These are phyloP conservation scores for Fusarium citri DNA, from an alignment of 2,329 filamentous ascomycete genomes.

Conservation along the genomic window DNA sequence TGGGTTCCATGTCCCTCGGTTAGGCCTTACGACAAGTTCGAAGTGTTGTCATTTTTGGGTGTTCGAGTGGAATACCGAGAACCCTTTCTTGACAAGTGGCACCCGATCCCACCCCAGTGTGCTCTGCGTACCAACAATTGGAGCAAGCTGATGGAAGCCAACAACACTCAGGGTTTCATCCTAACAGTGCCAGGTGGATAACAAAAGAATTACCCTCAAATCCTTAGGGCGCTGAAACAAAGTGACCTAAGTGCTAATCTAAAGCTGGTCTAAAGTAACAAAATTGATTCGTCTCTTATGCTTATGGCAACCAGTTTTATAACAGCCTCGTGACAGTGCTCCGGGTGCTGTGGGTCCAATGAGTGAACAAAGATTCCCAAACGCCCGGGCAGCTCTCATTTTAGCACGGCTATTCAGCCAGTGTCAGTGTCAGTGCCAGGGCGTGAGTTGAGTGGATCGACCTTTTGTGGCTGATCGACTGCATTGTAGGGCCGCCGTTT, in stretches of 20 bases:
- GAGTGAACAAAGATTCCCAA: not conserved
- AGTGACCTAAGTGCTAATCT: not conserved
- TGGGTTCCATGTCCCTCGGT: not conserved
- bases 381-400: not conserved
- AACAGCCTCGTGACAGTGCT: not conserved
- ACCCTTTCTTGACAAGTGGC: not conserved
- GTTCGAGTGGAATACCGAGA: not conserved
- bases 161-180: not conserved
- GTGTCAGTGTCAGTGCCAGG: not conserved
- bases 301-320: not conserved
- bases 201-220: accelerated
- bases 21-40: not conserved
- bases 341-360: not conserved
- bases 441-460: not conserved
- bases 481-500: not conserved
- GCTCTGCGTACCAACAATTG: not conserved
- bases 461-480: accelerated
- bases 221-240: not conserved
- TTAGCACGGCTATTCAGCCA: not conserved
- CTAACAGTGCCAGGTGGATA: accelerated
- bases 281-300: not conserved
- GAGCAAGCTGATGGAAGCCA: not conserved
- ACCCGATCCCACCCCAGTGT: not conserved
- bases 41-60: not conserved
- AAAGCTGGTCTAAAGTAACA: accelerated